Base-by-base conservation (phyloP, 345 rosid species). In the Turritis glabra region DNA sequence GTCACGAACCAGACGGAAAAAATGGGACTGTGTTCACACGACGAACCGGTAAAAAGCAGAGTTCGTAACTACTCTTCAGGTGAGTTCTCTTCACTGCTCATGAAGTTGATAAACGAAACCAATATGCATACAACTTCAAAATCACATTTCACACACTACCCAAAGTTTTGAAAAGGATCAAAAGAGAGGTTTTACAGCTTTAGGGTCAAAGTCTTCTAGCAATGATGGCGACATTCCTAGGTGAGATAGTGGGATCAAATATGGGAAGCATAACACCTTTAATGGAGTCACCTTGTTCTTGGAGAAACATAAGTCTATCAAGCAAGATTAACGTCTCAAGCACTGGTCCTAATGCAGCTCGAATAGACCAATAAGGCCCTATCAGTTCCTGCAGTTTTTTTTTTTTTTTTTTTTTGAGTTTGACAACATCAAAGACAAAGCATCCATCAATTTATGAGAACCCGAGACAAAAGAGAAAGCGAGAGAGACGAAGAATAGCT, bases 321-420 rank as follows among this genome's bases (percentile, higher is more conserved):
- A 94, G 91, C 75, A 91, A 82, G 79, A 91, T 79, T 54, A 89
- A 67, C 52, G 97, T 91, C 81, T 94, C 98, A 79, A 91, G 59
- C 61, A 91, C 81, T 64, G 93, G 90, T 25, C 96, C 98, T 14
- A 94, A 64, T 61, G 97, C 92, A 69, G 98, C 97, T 69, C 98
- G 85, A 43, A 94, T 83, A 50, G 98, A 91, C 95, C 97, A 94
- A 77, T 87, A 94, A 38, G 92, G 86, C 67, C 96, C 98, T 56
- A 91, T 79, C 65, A 89, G 71, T 37, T 83, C 91, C 98, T 94
- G 91, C 69, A 57, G 0, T 27, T 48, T 66, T 47, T 64, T 57
- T 6, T 7, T 6, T 32, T 33, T 33, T 33, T 51, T 35, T 13
- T 2, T 33, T 51, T 35, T 13, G 2, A 47, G 27, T 61, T 59